Evolutionary conservation across 495 filamentous ascomycete species (phyloP).

Genomic region (Podospora didyma): DNA sequence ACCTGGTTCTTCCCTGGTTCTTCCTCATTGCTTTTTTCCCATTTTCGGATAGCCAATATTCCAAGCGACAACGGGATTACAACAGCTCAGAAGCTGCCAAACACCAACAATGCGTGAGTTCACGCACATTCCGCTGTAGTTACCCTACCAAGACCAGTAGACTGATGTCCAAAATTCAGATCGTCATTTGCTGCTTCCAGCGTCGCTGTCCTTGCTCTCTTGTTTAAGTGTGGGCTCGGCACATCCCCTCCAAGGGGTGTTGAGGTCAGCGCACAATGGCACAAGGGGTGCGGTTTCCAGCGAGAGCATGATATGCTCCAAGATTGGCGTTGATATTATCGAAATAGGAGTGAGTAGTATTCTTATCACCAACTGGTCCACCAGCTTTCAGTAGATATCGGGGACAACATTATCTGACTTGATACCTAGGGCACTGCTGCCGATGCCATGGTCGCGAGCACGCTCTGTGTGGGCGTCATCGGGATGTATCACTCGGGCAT

Average conservation of each 20-base stretch:
- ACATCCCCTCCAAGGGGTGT: slow-evolving; percentile 1
- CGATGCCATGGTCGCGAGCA: slow-evolving; percentile 69
- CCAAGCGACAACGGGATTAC: no score
- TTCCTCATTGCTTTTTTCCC: no score
- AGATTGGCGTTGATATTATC: slow-evolving; percentile 69
- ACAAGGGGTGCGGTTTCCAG: slow-evolving; percentile 68
- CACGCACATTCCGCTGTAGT: no score
- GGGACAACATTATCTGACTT: no score
- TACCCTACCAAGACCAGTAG: no score
- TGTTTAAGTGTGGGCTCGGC: slow-evolving; percentile 6
- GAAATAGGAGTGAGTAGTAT: slow-evolving; percentile 45
- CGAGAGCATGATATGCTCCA: slow-evolving; percentile 70
- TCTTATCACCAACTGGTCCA: neutral
- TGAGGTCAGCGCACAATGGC: neutral
- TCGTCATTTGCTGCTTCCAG: slow-evolving; percentile 5
- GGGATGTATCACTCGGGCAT: slow-evolving; percentile 90
- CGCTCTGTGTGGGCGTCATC: slow-evolving; percentile 70
- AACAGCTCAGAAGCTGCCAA: no score
- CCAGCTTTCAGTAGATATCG: neutral
- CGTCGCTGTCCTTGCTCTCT: slow-evolving; percentile 6
- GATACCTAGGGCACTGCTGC: slow-evolving; percentile 59
- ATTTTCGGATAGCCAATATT: no score
- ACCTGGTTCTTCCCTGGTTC: no score
- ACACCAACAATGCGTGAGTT: no score
- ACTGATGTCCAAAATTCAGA: neutral